Percentiles rank a stretch among this genome's conserved stretches.
Conservation (phyloP, 371 early-diverging fungal genomes). For the Lichtheimia corymbifera region DNA sequence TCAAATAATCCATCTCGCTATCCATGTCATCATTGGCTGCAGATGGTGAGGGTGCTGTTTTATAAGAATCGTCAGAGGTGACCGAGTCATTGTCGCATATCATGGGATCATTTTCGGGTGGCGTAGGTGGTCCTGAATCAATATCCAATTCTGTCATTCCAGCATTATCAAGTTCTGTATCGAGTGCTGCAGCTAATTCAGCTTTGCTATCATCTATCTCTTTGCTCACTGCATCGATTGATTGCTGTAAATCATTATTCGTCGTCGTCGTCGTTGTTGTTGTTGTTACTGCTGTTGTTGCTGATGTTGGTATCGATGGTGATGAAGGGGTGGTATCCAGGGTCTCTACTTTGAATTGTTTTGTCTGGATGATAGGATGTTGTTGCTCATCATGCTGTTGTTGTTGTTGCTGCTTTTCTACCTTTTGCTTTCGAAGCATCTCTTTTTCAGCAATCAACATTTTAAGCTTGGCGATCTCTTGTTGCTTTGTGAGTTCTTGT, state of each 20-base stretch:
- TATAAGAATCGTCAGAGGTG: slow-evolving; percentile 1
- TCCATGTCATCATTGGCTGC: background rate
- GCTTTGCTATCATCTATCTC: slow-evolving; percentile 13
- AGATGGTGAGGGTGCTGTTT: slow-evolving; percentile 2
- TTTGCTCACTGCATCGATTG: slow-evolving; percentile 10
- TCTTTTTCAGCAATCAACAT: slow-evolving; percentile 13
- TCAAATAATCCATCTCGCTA: slow-evolving; percentile 8
- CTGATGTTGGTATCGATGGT: background rate
- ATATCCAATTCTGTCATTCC: background rate
- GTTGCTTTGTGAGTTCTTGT: slow-evolving; percentile 6
- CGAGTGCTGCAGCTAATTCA: slow-evolving; percentile 11
- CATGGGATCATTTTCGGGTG: background rate
- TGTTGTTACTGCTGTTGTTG: background rate
- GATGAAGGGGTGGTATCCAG: background rate
- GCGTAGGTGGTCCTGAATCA: background rate
- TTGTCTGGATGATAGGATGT: background rate
- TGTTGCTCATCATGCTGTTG: background rate
- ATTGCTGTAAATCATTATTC: slow-evolving; percentile 7
- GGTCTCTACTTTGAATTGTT: background rate
- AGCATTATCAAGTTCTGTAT: background rate
- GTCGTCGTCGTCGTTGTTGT: background rate
- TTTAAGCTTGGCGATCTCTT: slow-evolving; percentile 11
- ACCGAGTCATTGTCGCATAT: background rate
- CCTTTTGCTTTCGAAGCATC: slow-evolving; percentile 4
- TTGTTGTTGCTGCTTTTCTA: slow-evolving; percentile 3